A percentile compares a stretch with the other conserved stretches of the same genome.
These are phyloP conservation scores for Ophiocordyceps camponoti-floridani DNA, from an alignment of 2,329 filamentous ascomycete species.

Conservation along the genomic window DNA sequence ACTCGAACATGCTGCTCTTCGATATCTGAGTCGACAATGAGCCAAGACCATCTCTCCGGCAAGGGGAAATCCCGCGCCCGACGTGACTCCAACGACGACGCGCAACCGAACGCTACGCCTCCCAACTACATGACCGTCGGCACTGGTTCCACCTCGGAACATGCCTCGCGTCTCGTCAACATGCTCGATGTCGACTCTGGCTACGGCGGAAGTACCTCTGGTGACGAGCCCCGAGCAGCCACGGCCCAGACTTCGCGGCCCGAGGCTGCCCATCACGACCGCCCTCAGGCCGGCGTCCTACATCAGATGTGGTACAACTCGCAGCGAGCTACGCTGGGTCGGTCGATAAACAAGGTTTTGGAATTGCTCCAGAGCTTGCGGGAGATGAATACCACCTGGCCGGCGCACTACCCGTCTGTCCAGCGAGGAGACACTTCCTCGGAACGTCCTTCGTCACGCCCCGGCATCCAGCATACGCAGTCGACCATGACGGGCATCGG, in stretches of 20 bases:
- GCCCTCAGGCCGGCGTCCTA: constrained; percentile 57
- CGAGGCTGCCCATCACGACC: constrained; percentile 22
- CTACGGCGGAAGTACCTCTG: constrained; percentile 65
- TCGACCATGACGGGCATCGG: constrained; percentile 32
- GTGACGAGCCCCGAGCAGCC: constrained; percentile 32
- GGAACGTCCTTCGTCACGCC: constrained; percentile 33
- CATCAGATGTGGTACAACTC: constrained; percentile 92
- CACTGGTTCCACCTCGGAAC: constrained; percentile 61
- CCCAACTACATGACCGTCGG: constrained; percentile 82
- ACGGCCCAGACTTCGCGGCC: constrained; percentile 18
- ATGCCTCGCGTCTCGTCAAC: constrained; percentile 62
- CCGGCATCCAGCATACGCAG: constrained; percentile 44
- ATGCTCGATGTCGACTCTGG: constrained; percentile 80
- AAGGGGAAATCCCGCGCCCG: constrained; percentile 31
- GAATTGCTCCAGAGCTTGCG: constrained; percentile 71
- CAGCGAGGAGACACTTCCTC: constrained; percentile 36
- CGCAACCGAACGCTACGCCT: constrained; percentile 11
- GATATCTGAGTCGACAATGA: constrained; percentile 26
- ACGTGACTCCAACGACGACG: constrained; percentile 12
- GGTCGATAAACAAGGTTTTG: constrained; percentile 73
- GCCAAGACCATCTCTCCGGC: constrained; percentile 36
- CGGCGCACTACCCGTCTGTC: constrained; percentile 83
- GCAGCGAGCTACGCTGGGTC: constrained; percentile 71
- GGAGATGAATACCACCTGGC: constrained; percentile 81
- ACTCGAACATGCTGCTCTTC: constrained; percentile 16